Evolutionary conservation across 164 flowering plant genomes (phyloP).

Genomic region (Aristolochia californica): DNA sequence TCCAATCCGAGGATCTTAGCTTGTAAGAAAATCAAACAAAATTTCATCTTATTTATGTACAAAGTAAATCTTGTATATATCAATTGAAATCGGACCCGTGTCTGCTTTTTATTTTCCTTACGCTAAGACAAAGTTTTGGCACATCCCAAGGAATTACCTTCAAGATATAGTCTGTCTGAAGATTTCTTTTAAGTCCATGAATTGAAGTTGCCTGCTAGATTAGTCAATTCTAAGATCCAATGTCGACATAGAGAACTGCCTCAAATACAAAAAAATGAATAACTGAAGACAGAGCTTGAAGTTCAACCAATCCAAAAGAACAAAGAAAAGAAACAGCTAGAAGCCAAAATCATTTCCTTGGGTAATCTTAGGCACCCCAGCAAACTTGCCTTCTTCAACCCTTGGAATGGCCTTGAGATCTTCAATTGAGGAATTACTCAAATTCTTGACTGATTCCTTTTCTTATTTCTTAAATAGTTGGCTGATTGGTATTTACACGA

Average conservation of each 20-base stretch:
- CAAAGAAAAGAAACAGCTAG: no score
- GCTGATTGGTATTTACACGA: no score
- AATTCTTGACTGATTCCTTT: no score
- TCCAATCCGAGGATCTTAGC: constrained; percentile 65
- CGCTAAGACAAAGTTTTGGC: not conserved
- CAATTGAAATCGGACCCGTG: no score
- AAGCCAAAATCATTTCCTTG: no score
- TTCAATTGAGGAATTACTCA: no score
- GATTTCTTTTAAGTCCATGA: constrained; percentile 36
- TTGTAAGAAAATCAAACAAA: not conserved
- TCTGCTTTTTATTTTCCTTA: no score
- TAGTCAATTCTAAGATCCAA: not conserved
- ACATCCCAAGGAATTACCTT: constrained; percentile 29
- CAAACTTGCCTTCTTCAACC: no score
- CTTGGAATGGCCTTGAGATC: no score
- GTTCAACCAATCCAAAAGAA: not conserved
- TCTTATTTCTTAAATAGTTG: no score
- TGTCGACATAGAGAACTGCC: not conserved
- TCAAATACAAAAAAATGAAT: not conserved
- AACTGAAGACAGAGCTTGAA: not conserved
- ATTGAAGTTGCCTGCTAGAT: constrained; percentile 41
- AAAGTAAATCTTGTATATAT: not conserved
- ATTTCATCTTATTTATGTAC: not conserved
- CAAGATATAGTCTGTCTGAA: constrained; percentile 63
- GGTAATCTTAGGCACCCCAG: no score